A percentile compares a stretch with the other conserved stretches of the same genome.
Evolutionary conservation across 2,329 filamentous ascomycete species (phyloP).

Genomic region (Fusarium buxicola): DNA sequence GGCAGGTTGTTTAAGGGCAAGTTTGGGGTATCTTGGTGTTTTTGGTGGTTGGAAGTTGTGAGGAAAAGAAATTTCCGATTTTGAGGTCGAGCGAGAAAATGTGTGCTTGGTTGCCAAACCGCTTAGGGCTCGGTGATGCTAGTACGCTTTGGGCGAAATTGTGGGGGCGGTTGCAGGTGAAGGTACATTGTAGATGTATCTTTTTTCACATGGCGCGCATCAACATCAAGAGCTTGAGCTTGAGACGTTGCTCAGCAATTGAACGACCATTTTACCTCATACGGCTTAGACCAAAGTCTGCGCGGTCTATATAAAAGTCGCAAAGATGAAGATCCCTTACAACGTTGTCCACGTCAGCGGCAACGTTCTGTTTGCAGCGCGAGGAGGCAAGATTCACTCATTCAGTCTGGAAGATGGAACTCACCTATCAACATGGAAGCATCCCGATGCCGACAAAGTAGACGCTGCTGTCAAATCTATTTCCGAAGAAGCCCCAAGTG

Average conservation of each 20-base stretch:
- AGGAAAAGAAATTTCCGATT: constrained; percentile 42
- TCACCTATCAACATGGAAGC: constrained; percentile 72
- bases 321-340: constrained; percentile 68
- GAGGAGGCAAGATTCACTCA: constrained; percentile 77
- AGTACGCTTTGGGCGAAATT: constrained; percentile 33
- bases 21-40: constrained; percentile 46
- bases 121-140: constrained; percentile 55
- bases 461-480: constrained; percentile 45
- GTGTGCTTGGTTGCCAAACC: constrained; percentile 46
- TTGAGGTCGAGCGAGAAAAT: constrained; percentile 41
- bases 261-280: constrained; percentile 11
- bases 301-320: background rate
- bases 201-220: constrained; percentile 45
- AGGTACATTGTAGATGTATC: constrained; percentile 51
- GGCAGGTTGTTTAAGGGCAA: constrained; percentile 99
- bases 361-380: constrained; percentile 76
- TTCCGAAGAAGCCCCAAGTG: constrained; percentile 17
- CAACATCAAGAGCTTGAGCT: constrained; percentile 36
- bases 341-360: constrained; percentile 69
- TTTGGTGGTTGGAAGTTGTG: constrained; percentile 41
- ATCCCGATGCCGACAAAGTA: constrained; percentile 56
- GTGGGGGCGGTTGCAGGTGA: constrained; percentile 20
- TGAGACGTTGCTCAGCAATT: constrained; percentile 17
- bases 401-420: constrained; percentile 70
- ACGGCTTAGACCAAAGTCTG: background rate